Evolutionary conservation across 768 basidiomycete genomes (phyloP), one percentile per base, ranked within the genome.

Genomic region (Sarcodon aspratus): DNA sequence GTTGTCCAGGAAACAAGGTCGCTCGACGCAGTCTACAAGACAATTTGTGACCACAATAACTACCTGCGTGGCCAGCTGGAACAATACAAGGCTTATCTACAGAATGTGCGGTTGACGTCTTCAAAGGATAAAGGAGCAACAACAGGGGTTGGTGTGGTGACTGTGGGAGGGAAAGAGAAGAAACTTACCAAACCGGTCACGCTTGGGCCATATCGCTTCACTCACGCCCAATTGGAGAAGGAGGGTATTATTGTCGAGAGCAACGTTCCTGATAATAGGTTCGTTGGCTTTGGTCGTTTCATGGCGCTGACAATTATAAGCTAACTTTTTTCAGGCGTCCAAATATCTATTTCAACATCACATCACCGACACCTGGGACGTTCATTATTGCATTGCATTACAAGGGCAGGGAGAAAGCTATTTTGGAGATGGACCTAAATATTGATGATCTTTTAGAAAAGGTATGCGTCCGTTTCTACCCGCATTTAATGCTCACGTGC

Each of bases 211-310:
- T 97, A 96, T 67, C 78, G 96, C 52, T 99, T 96, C 60, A 98
- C 96, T 3, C 96, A 99, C 62, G 90, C 90, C 21, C 96, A 98
- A 63, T 69, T 99, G 55, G 96, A 99, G 73, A 98, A 97, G 68
- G 96, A 98, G 68, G 94, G 94, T 10, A 94, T 99, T 59, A 98
- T 99, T 60, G 90, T 98, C 45, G 94, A 98, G 66, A 97, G 94
- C 62, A 98, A 98, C 65, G 96, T 99, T 31, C 96, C 96, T 9
- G 96, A 99, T 63, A 97, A 95, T 62, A 75, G 95, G 94, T 89
- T 51, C 59, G 84, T 63, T 34, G 13, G 34, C 33, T 9, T 34
- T 47, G 42, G 9, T 50, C 43, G 34, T 48, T 46, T 31, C 48
- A 9, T 43, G 27, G 44, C 43, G n/a, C 47, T 45, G 38, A 15